These are phyloP conservation scores for Cytospora piceae DNA, from an alignment of 2,329 filamentous ascomycete genomes.

Conservation along the genomic window DNA sequence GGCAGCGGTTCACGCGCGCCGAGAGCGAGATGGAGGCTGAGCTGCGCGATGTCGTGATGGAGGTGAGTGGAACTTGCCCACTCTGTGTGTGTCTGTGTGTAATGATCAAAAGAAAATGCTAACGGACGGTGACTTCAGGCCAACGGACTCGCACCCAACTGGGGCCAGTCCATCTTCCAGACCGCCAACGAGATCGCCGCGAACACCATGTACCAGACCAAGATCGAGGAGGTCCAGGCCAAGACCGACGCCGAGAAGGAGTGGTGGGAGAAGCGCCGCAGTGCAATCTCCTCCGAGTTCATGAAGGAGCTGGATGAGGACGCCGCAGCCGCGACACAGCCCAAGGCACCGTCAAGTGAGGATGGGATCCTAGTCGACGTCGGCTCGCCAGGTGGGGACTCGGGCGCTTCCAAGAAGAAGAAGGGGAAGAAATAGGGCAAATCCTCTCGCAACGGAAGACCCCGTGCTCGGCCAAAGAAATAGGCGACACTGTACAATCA, in stretches of 20 bases:
- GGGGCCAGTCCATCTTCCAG: slow-evolving; percentile 96
- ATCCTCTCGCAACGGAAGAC: slow-evolving; percentile 18
- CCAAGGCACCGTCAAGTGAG: slow-evolving; percentile 55
- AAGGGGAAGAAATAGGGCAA: slow-evolving; percentile 63
- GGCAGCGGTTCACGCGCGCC: slow-evolving; percentile 87
- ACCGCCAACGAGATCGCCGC: slow-evolving; percentile 94
- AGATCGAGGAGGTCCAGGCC: slow-evolving; percentile 74
- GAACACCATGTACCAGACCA: slow-evolving; percentile 76
- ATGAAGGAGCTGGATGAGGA: slow-evolving; percentile 82
- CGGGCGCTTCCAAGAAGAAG: slow-evolving; percentile 60
- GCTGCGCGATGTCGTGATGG: slow-evolving; percentile 87
- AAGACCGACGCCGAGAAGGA: slow-evolving; percentile 75
- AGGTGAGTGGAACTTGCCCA: slow-evolving; percentile 60
- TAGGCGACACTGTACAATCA: slow-evolving; percentile 25
- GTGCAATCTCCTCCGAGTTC: slow-evolving; percentile 73
- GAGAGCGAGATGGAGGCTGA: slow-evolving; percentile 99
- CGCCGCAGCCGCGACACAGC: slow-evolving; percentile 51
- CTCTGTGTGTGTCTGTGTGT: not conserved
- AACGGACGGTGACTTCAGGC: slow-evolving; percentile 59
- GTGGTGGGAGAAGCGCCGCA: slow-evolving; percentile 89
- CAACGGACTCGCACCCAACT: slow-evolving; percentile 84
- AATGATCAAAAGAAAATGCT: not conserved
- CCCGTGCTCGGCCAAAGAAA: slow-evolving; percentile 3
- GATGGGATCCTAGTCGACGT: slow-evolving; percentile 80
- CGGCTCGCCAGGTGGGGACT: slow-evolving; percentile 43